Base-by-base conservation (phyloP, 306 rosid genomes). In the Cicer chorassanicum region DNA sequence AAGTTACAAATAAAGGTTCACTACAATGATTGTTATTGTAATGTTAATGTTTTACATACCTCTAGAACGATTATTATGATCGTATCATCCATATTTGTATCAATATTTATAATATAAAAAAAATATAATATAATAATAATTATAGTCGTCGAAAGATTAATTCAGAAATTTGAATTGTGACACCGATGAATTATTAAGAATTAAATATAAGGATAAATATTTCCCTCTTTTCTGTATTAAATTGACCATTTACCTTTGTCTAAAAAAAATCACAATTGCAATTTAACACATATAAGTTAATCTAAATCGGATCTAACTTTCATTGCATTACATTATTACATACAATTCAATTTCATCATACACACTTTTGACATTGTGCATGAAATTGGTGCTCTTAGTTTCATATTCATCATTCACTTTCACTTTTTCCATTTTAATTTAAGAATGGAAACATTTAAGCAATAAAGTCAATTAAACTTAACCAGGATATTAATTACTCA, bases 381-480 rank as follows among this genome's bases (percentile, higher is more conserved):
- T 54, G 55, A 42, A 65, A 24, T 55, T 55, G n/a, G 8, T 66
- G 2, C 12, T 53, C 44, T 21, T 75, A 29, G 16, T 41, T 45
- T 59, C 36, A 29, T 3, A 3, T 29, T 29, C 29, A 21, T n/a
- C 60, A 53, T 56, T 16, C 29, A 42, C 34, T 65, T 79, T 65
- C 8, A 0, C 1, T 19, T 65, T 55, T 42, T 16, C 36, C 36
- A 29, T 4, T 29, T 29, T 29, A 29, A 29, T 29, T 29, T 18
- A 14, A 63, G 2, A 12, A 34, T 55, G 34, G 34, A 54, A 65
- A 29, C 19, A 43, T 40, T 68, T 29, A 6, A 75, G 45, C 13
- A 74, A n/a, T 51, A 49, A 42, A 43, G 1, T 65, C 14, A 16
- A 65, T 65, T 48, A 34, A 78, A 65, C 62, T 49, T 13, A 60